Evolutionary conservation across 345 rosid species (phyloP), one percentile per base, ranked within the genome.

Genomic region (Alliaria petiolata): DNA sequence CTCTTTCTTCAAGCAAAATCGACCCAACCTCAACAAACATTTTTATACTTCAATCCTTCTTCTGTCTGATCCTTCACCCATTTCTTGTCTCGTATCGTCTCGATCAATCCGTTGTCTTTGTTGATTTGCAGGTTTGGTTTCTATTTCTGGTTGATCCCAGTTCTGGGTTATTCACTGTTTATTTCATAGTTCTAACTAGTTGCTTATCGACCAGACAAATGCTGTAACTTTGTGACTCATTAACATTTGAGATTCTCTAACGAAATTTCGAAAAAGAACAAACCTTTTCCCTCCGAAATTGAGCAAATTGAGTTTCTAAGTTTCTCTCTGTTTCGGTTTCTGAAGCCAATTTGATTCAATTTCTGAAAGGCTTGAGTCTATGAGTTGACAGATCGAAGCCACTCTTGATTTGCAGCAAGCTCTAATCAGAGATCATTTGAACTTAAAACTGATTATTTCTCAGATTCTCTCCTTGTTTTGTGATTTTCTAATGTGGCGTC

Each of bases 1-100:
- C 16, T 67, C 65, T 2, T 14, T 54, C 79, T 69, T 65, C 14
- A 76, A 45, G 66, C 70, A 11, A 69, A 14, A 36, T 54, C 70
- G 14, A 40, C 8, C 46, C 13, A 19, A 30, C 25, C 69, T 1
- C 50, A 50, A 20, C n/a, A 38, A 28, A 13, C 54, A 33, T 60
- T 67, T 38, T 74, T 49, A 31, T 67, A 50, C 47, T 35, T 38
- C n/a, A 38, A 31, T 6, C 31, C 39, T 22, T 60, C 67, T 49
- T 16, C 45, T 57, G 7, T 58, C 44, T 66, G 0, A 5, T 50
- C 54, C 31, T 59, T 65, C 42, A 62, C 65, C 16, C 75, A 54
- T 44, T 46, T 31, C 65, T 28, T 62, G 16, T 67, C 62, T 65
- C 20, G 0, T 61, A 33, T 61, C 26, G 2, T 35, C 58, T 20